Evolutionary conservation across 148 eudicot genomes (phyloP), one percentile per base, ranked within the genome.

Genomic region (Cornus controversa): DNA sequence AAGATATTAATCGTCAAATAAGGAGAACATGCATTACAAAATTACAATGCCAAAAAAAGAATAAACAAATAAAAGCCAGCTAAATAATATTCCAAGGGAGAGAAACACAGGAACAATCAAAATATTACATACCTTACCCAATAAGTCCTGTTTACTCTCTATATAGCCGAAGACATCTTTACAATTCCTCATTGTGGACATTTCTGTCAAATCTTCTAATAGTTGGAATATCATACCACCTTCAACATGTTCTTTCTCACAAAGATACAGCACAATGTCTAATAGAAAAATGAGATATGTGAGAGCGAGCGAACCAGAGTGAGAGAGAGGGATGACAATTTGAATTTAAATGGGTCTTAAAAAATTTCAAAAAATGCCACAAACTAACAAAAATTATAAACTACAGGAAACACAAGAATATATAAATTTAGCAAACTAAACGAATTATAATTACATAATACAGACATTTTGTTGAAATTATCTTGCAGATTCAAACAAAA

Each of bases 141-240:
- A 81, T 71, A 92, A 87, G 81, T 96, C 99, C 87, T 96, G 99
- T 84, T 96, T 96, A 84, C 99, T 89, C 85, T 96, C 99, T 72
- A 96, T 96, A 77, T 92, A 96, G 66, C 97, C 92, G 83, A 96
- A 96, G 67, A 96, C 81, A 78, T 96, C 98, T 86, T 96, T 84
- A 81, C 99, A 96, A 78, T 96, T 93, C 84, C 88, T 90, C 98
- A 96, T 94, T 70, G 99, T 96, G 72, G 99, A 96, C 99, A 93
- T 96, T 85, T 96, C 99, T 23, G 99, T 96, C 84, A 96, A 81
- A 86, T 96, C 98, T 85, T 96, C 99, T 83, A 96, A 82, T 76
- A 96, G 88, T 88, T 93, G 98, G 83, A 96, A 96, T 82, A 96
- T 92, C 98, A 93, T 96, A 72, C 99, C 99, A 78, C 93, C 97